phyloP scores from a whole-genome alignment of 2,329 filamentous ascomycete genomes.

The Penicillium crustosum region DNA sequence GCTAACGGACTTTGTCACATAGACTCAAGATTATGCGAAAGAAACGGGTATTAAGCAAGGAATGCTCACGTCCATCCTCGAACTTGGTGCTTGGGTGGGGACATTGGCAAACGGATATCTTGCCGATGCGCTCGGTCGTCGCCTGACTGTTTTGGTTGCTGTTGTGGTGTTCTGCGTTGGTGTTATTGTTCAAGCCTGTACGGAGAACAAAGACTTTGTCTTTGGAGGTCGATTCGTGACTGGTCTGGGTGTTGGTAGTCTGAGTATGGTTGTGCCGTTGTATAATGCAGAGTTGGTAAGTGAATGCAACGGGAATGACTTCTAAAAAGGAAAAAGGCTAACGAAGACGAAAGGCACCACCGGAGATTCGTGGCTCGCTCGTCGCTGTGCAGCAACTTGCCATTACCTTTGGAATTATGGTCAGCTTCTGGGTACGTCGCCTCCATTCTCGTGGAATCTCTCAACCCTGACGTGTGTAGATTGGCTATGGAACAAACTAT shows the following conservation, averaged over 20 bases:
- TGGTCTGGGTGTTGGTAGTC: conserved; percentile 44
- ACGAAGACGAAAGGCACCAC: conserved; percentile 33
- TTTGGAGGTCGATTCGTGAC: conserved; percentile 44
- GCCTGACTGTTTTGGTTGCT: conserved; percentile 35
- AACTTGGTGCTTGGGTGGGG: conserved; percentile 43
- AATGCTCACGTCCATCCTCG: conserved; percentile 43
- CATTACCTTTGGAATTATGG: conserved; percentile 48
- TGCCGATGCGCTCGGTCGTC: conserved; percentile 38
- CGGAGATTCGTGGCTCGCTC: conserved; percentile 44
- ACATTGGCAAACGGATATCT: conserved; percentile 40
- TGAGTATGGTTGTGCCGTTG: conserved; percentile 45
- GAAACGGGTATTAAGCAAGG: conserved; percentile 31
- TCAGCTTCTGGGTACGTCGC: conserved; percentile 41
- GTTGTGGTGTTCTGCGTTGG: conserved; percentile 39
- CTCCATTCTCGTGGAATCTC: neutral
- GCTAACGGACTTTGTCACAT: neutral
- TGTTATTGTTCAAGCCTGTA: conserved; percentile 40
- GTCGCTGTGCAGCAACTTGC: conserved; percentile 46
- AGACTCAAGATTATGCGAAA: conserved; percentile 32
- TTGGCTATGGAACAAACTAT: conserved; percentile 55
- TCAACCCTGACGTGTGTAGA: conserved; percentile 26
- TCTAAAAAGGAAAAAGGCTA: neutral
- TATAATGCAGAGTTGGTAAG: conserved; percentile 40
- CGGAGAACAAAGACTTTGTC: conserved; percentile 32
- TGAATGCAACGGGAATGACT: neutral